Percentiles rank a stretch among this genome's conserved stretches.
Conservation (phyloP, 2,329 filamentous ascomycete genomes). For the Aspergillus udagawae region DNA sequence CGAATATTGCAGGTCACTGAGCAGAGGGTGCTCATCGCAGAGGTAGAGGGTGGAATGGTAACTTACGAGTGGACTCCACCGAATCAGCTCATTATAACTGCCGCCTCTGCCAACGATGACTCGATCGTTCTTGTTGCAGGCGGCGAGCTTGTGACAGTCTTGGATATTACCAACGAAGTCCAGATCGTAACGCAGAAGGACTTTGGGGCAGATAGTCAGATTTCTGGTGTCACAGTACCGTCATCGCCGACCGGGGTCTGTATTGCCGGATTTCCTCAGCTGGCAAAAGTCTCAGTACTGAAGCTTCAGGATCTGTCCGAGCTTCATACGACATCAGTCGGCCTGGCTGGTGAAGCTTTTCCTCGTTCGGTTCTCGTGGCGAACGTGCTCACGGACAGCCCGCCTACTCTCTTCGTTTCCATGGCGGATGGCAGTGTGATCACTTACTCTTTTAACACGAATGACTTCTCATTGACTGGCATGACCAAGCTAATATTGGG, state of each 20-base stretch:
- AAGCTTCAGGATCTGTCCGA: constrained; percentile 63
- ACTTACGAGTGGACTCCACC: constrained; percentile 46
- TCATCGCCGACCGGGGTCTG: constrained; percentile 61
- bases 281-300: constrained; percentile 73
- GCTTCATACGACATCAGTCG: constrained; percentile 61
- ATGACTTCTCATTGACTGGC: constrained; percentile 61
- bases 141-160: constrained; percentile 66
- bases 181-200: constrained; percentile 56
- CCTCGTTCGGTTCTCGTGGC: constrained; percentile 78
- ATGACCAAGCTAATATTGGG: constrained; percentile 82
- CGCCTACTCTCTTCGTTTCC: constrained; percentile 77
- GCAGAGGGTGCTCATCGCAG: constrained; percentile 57
- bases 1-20: constrained; percentile 74
- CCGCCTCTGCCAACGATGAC: constrained; percentile 68
- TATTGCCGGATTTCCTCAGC: constrained; percentile 82
- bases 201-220: constrained; percentile 65
- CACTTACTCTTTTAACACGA: constrained; percentile 67
- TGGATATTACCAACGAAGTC: constrained; percentile 61
- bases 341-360: constrained; percentile 67
- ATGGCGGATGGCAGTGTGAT: constrained; percentile 91
- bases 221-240: constrained; percentile 79
- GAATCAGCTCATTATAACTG: constrained; percentile 60
- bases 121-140: constrained; percentile 71
- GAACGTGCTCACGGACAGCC: constrained; percentile 63
- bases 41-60: constrained; percentile 49